A percentile compares a stretch with the other conserved stretches of the same genome.
These are phyloP conservation scores for Patellifolia procumbens DNA, from an alignment of 179 eudicot genomes.

Conservation along the genomic window DNA sequence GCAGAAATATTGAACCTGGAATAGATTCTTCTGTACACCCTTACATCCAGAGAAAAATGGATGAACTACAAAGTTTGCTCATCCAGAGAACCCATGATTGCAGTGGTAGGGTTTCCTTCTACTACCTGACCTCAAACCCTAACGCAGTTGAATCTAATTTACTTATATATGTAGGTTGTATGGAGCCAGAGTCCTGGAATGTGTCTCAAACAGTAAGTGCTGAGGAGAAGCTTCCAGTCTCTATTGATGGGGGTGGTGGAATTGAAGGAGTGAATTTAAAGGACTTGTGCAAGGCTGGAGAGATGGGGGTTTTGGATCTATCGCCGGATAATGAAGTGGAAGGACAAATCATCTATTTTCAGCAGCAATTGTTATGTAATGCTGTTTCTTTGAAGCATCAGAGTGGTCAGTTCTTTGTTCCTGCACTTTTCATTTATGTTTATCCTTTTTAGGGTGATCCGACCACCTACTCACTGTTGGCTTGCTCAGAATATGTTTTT, in stretches of 20 bases:
- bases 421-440: constrained; percentile 13
- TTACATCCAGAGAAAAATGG: constrained; percentile 44
- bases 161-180: constrained; percentile 40
- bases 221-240: constrained; percentile 28
- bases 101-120: constrained; percentile 47
- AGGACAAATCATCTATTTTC: constrained; percentile 78
- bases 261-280: constrained; percentile 36
- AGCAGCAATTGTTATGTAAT: constrained; percentile 58
- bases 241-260: constrained; percentile 32
- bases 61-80: constrained; percentile 42
- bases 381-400: constrained; percentile 54
- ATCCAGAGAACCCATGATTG: constrained; percentile 22
- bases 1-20: constrained; percentile 50
- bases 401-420: constrained; percentile 58
- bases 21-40: constrained; percentile 63
- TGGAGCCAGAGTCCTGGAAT: constrained; percentile 35
- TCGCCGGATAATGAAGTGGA: constrained; percentile 81
- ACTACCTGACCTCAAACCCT: neutral
- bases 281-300: constrained; percentile 44
- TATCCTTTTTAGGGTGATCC: neutral
- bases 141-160: constrained; percentile 26
- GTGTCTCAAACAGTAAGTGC: constrained; percentile 38
- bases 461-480: neutral
- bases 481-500: neutral
- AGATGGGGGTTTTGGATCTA: constrained; percentile 43